Base-by-base conservation (phyloP, 106 monocot species). In the Acorus gramineus region DNA sequence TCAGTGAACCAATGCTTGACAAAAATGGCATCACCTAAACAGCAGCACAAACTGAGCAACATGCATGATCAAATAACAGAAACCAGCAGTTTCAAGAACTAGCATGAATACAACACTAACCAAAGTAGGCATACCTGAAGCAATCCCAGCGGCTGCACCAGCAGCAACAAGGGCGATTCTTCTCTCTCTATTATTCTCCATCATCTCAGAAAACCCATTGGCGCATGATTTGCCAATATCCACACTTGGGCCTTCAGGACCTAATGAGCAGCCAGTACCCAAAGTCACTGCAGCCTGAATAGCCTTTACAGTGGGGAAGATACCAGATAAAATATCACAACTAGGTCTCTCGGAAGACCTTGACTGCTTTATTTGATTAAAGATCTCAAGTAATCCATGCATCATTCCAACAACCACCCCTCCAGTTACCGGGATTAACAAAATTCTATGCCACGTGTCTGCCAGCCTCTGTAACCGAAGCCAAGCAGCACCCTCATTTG, bases 171-270 rank as follows among this genome's bases (percentile, higher is more conserved):
- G 91, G 50, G 98, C 92, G 64, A 92, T 99, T 67, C 84, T 88
- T 65, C 98, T 92, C 67, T 99, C 98, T 74, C 89, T 77, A 64
- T 92, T 99, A 59, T 92, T 99, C 68, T 99, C 98, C 92, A 92
- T 99, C 98, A 99, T 86, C 71, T 99, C 98, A 53, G 98, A 85
- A 76, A 87, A 99, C 8, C 98, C 98, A 79, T 84, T 61, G 11
- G 98, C 98, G 68, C 98, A 99, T 13, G 98, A 99, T 78, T 89
- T 92, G 10, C 98, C 98, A 72, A 99, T 99, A 74, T 99, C 98
- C 55, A 99, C 98, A 69, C 92, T 99, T 42, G 98, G 98, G 28
- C 98, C 98, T 63, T 99, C 98, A 55, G 98, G 98, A 55, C 98
- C 98, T 58, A 99, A 68, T n/a, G 98, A 99, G 62, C 98, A 92